phyloP scores from a whole-genome alignment of 495 filamentous ascomycete species.

The Pyrenula massariospora region DNA sequence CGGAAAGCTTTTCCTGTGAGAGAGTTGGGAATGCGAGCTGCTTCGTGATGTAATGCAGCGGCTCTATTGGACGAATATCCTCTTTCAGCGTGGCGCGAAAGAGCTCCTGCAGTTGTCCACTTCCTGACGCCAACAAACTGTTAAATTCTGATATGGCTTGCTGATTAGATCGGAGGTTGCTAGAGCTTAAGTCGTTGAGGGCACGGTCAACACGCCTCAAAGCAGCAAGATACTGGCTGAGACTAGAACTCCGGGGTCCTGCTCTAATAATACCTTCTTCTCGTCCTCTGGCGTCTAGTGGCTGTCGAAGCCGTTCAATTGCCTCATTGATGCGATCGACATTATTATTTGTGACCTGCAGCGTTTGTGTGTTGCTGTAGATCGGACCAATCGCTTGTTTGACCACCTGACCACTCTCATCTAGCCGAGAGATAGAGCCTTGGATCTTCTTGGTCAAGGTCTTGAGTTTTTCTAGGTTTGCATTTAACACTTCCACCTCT shows the following conservation, averaged over 20 bases:
- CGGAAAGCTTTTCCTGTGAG: constrained; percentile 41
- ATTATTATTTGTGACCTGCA: constrained; percentile 76
- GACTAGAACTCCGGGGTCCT: constrained; percentile 67
- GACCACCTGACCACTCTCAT: constrained; percentile 77
- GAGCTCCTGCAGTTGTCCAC: constrained; percentile 66
- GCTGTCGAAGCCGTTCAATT: constrained; percentile 79
- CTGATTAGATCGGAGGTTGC: constrained; percentile 84
- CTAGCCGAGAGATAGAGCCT: constrained; percentile 70
- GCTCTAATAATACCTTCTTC: constrained; percentile 86
- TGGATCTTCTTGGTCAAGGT: constrained; percentile 86
- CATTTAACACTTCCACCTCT: constrained; percentile 57
- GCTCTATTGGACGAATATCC: constrained; percentile 66
- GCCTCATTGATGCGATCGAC: constrained; percentile 77
- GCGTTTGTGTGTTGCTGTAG: constrained; percentile 78
- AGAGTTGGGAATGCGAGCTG: constrained; percentile 61
- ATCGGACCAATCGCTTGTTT: constrained; percentile 87
- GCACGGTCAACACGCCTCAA: constrained; percentile 80
- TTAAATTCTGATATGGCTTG: constrained; percentile 74
- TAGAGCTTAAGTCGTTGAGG: constrained; percentile 64
- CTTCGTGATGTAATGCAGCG: constrained; percentile 89
- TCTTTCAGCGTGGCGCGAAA: constrained; percentile 67
- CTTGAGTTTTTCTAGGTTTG: constrained; percentile 55
- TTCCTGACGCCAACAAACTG: constrained; percentile 63
- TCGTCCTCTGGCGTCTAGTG: constrained; percentile 72
- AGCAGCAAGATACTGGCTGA: constrained; percentile 78